Evolutionary conservation across 2,329 filamentous ascomycete species (phyloP).

Genomic region (Venturia asperata): DNA sequence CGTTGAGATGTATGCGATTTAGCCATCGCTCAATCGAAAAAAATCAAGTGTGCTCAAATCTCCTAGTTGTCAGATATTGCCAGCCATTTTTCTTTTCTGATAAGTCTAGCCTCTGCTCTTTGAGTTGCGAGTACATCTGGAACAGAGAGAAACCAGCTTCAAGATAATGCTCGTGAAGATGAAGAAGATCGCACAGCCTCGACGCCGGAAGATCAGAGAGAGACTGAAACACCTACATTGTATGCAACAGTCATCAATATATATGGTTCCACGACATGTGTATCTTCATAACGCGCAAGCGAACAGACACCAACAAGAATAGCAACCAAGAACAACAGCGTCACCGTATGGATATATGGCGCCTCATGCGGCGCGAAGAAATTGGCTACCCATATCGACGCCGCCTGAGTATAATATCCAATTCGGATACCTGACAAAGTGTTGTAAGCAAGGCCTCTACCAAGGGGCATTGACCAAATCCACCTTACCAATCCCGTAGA

Average conservation of each 20-base stretch:
- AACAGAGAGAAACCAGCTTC: background rate
- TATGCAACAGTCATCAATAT: slow-evolving; percentile 20
- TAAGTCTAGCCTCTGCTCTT: too few species aligned
- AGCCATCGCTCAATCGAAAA: background rate
- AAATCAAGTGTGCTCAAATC: background rate
- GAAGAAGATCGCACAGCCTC: background rate
- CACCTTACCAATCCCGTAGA: slow-evolving; percentile 20
- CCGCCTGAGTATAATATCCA: slow-evolving; percentile 21
- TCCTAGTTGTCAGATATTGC: background rate
- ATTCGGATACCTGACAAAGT: slow-evolving; percentile 18
- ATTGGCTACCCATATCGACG: slow-evolving; percentile 21
- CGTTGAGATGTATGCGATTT: too few species aligned
- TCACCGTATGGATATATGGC: slow-evolving; percentile 20
- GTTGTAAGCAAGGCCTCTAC: too few species aligned
- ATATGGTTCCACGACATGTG: slow-evolving; percentile 20
- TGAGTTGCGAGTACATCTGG: too few species aligned
- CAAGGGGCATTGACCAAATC: too few species aligned
- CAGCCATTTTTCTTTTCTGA: too few species aligned
- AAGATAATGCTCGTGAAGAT: too few species aligned
- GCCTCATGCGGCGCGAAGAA: slow-evolving; percentile 20
- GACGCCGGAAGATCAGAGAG: background rate
- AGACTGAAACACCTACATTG: background rate
- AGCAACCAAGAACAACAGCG: slow-evolving; percentile 20
- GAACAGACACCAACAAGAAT: slow-evolving; percentile 19
- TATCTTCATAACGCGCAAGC: slow-evolving; percentile 11